Percentiles rank a stretch among this genome's conserved stretches.
Evolutionary conservation across 2,329 filamentous ascomycete species (phyloP).

Genomic region (Volutella citrinella): DNA sequence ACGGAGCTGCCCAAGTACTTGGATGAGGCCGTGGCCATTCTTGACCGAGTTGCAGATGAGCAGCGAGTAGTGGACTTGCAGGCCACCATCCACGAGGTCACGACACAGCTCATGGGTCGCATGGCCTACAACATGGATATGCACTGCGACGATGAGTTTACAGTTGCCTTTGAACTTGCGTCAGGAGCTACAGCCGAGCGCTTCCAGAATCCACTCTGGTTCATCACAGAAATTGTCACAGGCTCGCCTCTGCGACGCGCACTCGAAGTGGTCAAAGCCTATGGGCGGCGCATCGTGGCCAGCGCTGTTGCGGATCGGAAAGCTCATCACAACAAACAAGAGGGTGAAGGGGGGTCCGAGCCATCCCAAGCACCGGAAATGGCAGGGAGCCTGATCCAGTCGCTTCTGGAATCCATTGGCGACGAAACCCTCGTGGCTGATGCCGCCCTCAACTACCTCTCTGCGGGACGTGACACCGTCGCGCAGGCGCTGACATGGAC

Average conservation of each 20-base stretch:
- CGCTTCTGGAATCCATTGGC: constrained; percentile 54
- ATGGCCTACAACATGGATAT: constrained; percentile 71
- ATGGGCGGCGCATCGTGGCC: constrained; percentile 56
- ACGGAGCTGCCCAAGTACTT: constrained; percentile 55
- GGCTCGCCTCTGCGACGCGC: constrained; percentile 45
- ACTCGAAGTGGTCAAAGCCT: constrained; percentile 48
- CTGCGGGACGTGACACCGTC: constrained; percentile 62
- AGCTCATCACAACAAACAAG: neutral
- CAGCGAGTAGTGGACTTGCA: constrained; percentile 51
- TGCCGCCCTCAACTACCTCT: constrained; percentile 64
- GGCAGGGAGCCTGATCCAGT: constrained; percentile 58
- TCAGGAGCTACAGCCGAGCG: constrained; percentile 58
- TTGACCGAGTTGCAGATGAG: constrained; percentile 31
- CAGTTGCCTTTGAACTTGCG: constrained; percentile 58
- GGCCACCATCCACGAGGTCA: constrained; percentile 60
- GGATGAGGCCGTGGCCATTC: constrained; percentile 34
- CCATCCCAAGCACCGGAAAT: constrained; percentile 25
- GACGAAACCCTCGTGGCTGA: constrained; percentile 57
- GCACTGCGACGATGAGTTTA: constrained; percentile 59
- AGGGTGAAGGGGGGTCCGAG: too few relatives aligned
- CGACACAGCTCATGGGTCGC: constrained; percentile 63
- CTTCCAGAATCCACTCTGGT: constrained; percentile 65
- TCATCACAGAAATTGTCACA: constrained; percentile 53
- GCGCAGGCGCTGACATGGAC: constrained; percentile 65
- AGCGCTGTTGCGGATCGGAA: constrained; percentile 44